Conservation (phyloP, 257 asterid species). For the Haberlea rhodopensis region DNA sequence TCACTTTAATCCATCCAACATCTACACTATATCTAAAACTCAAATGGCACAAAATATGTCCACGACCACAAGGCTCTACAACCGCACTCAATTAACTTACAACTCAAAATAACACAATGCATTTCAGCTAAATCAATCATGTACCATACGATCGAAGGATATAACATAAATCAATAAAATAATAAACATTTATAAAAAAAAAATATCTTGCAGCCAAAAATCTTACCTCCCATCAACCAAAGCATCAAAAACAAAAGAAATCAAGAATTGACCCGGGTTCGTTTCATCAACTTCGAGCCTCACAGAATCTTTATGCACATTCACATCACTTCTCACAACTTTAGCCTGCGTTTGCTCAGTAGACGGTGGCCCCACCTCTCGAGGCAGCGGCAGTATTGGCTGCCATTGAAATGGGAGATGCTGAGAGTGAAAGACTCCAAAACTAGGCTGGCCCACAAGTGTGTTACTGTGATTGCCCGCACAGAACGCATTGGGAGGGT, state of each 20-base stretch:
- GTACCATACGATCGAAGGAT: constrained; percentile 12
- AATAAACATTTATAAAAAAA: background rate
- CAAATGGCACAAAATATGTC: too few species aligned
- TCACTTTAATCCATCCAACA: too few species aligned
- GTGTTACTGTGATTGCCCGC: constrained; percentile 43
- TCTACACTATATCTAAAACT: too few species aligned
- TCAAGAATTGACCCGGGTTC: constrained; percentile 47
- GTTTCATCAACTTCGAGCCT: constrained; percentile 50
- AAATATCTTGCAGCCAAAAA: background rate
- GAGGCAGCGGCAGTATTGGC: constrained; percentile 24
- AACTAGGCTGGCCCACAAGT: constrained; percentile 47
- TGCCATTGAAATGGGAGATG: constrained; percentile 32
- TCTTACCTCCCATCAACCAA: constrained; percentile 60
- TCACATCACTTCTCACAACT: constrained; percentile 57
- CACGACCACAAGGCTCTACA: background rate
- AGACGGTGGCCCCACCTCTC: constrained; percentile 30
- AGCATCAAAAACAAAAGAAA: constrained; percentile 63
- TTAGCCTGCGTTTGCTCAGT: constrained; percentile 43
- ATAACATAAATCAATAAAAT: constrained; percentile 5
- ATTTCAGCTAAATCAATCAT: constrained; percentile 18
- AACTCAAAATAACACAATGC: constrained; percentile 3
- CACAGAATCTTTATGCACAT: constrained; percentile 60
- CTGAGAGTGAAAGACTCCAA: constrained; percentile 24
- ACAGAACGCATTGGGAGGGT: constrained; percentile 33
- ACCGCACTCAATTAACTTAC: constrained; percentile 6